These are phyloP conservation scores for Mortierella sp. DNA, from an alignment of 371 early-diverging fungal genomes.

Conservation along the genomic window DNA sequence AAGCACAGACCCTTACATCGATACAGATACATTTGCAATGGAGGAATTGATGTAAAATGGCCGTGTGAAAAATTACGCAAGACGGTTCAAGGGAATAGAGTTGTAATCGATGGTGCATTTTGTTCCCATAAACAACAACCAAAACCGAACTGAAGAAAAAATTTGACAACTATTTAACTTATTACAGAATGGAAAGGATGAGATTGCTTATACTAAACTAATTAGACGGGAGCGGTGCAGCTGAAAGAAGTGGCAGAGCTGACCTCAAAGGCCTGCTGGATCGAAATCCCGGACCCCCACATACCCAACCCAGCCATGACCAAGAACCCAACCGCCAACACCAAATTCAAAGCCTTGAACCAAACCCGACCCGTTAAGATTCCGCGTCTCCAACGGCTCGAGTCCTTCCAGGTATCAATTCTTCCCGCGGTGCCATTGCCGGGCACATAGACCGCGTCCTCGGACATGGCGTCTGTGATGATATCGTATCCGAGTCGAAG, in stretches of 20 bases:
- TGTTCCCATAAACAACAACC: not conserved
- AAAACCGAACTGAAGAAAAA: not conserved
- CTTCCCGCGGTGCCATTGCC: not conserved
- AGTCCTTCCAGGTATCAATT: slow-evolving; percentile 6
- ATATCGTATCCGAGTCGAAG: slow-evolving; percentile 12
- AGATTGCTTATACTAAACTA: not conserved
- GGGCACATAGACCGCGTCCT: not conserved
- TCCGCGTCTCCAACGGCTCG: slow-evolving; percentile 3
- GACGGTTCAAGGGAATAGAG: not conserved
- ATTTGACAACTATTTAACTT: not conserved
- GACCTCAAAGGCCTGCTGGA: not conserved
- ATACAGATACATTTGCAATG: not conserved
- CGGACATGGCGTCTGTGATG: slow-evolving; percentile 9
- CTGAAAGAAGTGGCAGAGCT: slow-evolving; percentile 3
- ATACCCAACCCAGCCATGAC: slow-evolving; percentile 10
- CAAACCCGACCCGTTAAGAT: slow-evolving; percentile 7
- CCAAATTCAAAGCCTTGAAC: slow-evolving; percentile 1
- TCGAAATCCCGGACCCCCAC: slow-evolving; percentile 14
- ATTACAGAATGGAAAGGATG: not conserved
- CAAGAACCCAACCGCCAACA: slow-evolving; percentile 4
- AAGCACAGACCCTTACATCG: not conserved
- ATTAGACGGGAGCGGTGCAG: slow-evolving; percentile 6
- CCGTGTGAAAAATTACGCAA: not conserved
- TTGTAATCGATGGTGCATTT: not conserved
- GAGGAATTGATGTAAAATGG: not conserved